Evolutionary conservation across 108 stramenopile genomes (phyloP).

Genomic region (Cylindrotheca fusiformis): DNA sequence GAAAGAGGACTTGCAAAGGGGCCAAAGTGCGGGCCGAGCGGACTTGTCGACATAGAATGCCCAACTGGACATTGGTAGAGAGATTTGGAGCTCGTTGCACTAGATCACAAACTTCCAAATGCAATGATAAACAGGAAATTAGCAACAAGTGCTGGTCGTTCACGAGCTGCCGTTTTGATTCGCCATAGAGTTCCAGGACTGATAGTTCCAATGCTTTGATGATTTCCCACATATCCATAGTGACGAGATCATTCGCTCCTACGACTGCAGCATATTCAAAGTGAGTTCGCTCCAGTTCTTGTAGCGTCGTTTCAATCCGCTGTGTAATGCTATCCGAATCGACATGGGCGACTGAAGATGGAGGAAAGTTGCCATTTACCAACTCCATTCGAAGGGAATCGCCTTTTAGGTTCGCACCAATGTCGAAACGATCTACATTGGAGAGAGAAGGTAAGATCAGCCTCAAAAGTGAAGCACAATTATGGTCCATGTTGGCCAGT

Average conservation of each 20-base stretch:
- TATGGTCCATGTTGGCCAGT: no score
- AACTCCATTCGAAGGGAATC: conserved; percentile 37
- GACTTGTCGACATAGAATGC: conserved; percentile 48
- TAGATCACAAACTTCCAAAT: conserved; percentile 59
- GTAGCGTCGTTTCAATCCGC: conserved; percentile 63
- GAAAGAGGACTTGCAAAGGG: conserved; percentile 20
- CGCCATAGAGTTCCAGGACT: conserved; percentile 45
- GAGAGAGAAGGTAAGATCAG: no score
- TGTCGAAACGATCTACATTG: conserved; percentile 78
- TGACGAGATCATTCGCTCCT: conserved; percentile 8
- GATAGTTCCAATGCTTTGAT: conserved; percentile 62
- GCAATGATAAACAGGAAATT: conserved; percentile 53
- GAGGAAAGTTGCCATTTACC: conserved; percentile 49
- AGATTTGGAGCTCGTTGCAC: conserved; percentile 19
- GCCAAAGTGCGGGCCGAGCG: conserved; percentile 31
- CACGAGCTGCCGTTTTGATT: conserved; percentile 45
- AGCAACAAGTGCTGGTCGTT: conserved; percentile 59
- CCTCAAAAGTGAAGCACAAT: no score
- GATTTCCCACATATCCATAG: conserved; percentile 28
- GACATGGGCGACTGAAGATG: conserved; percentile 34
- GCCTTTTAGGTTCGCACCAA: conserved; percentile 45
- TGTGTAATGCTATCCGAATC: conserved; percentile 37
- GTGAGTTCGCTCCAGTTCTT: conserved; percentile 56
- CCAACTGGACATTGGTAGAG: conserved; percentile 18
- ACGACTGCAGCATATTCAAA: conserved; percentile 25